Evolutionary conservation across 1,139 yeast species (phyloP).

Genomic region (Geotrichum candidum): DNA sequence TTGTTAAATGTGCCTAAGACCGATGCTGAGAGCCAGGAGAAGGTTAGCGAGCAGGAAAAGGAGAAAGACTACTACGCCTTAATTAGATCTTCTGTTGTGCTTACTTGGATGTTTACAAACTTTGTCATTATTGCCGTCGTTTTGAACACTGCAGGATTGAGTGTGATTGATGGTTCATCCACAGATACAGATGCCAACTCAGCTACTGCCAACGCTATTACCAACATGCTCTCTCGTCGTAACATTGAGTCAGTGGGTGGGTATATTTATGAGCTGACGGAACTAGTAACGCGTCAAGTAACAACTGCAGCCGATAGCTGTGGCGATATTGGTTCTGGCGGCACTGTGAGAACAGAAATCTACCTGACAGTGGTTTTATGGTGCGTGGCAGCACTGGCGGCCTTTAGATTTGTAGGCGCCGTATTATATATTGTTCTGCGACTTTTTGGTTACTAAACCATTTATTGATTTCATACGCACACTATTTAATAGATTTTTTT

Average conservation of each 20-base stretch:
- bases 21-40: conserved; percentile 25
- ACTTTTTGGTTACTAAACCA: conserved; percentile 26
- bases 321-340: conserved; percentile 25
- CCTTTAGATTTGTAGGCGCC: conserved; percentile 57
- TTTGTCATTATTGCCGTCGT: conserved; percentile 62
- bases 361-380: conserved; percentile 72
- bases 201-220: not conserved
- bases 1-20: conserved; percentile 21
- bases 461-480: not conserved
- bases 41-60: conserved; percentile 25
- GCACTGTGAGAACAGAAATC: conserved; percentile 33
- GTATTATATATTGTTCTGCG: conserved; percentile 30
- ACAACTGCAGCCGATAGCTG: conserved; percentile 19
- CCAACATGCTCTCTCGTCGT: not conserved
- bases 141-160: conserved; percentile 59
- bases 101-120: conserved; percentile 70
- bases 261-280: conserved; percentile 7
- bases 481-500: not conserved
- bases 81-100: conserved; percentile 68
- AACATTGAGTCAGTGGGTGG: conserved; percentile 13
- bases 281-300: conserved; percentile 11
- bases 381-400: conserved; percentile 72
- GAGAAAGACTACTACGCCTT: conserved; percentile 65
- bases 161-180: conserved; percentile 17
- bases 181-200: not conserved